These are phyloP conservation scores for Plasmodium coatneyi DNA, from an alignment of 169 alveolate genomes.

Conservation along the genomic window DNA sequence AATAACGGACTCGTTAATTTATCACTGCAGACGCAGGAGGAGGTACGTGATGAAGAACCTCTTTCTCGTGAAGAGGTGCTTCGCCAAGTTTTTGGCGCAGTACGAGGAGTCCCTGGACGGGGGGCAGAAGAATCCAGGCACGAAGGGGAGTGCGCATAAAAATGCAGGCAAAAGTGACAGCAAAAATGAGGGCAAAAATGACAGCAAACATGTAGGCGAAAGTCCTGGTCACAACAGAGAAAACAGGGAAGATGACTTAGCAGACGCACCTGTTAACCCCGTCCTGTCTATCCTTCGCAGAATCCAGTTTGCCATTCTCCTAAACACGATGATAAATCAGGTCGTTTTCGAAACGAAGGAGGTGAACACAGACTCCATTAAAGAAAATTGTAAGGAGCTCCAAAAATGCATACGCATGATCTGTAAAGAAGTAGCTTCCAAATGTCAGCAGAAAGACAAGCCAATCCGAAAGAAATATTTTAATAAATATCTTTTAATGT, in stretches of 20 bases:
- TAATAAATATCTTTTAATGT: constrained; percentile 62
- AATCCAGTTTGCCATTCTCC: constrained; percentile 30
- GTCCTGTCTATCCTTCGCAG: constrained; percentile 1
- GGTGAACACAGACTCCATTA: neutral
- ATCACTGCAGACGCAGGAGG: constrained; percentile 38
- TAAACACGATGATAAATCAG: constrained; percentile 10
- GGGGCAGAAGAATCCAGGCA: neutral
- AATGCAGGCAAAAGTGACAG: neutral
- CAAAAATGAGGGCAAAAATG: neutral
- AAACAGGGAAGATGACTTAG: neutral
- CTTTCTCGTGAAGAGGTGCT: constrained; percentile 42
- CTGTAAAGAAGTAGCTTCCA: constrained; percentile 11
- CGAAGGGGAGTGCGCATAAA: neutral
- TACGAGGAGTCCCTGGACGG: neutral
- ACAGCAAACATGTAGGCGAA: neutral
- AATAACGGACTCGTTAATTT: constrained; percentile 20
- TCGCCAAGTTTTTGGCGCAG: neutral
- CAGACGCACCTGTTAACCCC: neutral
- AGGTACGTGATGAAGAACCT: constrained; percentile 39
- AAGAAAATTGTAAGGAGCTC: constrained; percentile 35
- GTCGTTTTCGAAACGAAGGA: constrained; percentile 25
- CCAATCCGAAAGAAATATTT: constrained; percentile 19
- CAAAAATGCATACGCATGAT: constrained; percentile 17
- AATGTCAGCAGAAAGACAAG: neutral
- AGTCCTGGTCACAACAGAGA: neutral